phyloP scores from a whole-genome alignment of 2,329 filamentous ascomycete species.

The Diplodia sapinea region DNA sequence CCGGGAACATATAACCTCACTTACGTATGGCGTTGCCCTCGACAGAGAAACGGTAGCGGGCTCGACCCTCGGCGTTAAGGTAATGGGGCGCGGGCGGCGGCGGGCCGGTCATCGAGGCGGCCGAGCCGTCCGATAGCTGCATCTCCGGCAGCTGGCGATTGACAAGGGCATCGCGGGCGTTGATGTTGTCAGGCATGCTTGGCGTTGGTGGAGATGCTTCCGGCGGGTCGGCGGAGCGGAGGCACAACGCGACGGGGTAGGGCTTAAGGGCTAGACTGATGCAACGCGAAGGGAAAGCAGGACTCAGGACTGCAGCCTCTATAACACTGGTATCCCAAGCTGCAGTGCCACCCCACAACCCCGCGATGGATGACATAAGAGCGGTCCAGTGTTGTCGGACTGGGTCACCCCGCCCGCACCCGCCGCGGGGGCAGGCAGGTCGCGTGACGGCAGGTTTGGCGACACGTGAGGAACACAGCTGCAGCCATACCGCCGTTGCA shows the following conservation, averaged over 20 bases:
- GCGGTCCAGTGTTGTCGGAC: slow-evolving; percentile 5
- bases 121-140: slow-evolving; percentile 53
- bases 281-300: not conserved
- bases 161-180: slow-evolving; percentile 52
- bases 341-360: not conserved
- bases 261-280: not conserved
- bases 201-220: not conserved
- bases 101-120: slow-evolving; percentile 51
- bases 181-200: slow-evolving; percentile 45
- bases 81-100: slow-evolving; percentile 52
- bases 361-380: slow-evolving; percentile 21
- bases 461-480: not conserved
- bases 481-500: not conserved
- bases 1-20: slow-evolving; percentile 35
- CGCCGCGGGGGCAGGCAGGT: slow-evolving; percentile 5
- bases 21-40: slow-evolving; percentile 60
- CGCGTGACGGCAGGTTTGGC: slow-evolving; percentile 22
- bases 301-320: not conserved
- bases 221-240: not conserved
- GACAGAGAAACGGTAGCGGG: slow-evolving; percentile 58
- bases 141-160: slow-evolving; percentile 56
- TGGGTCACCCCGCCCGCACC: slow-evolving; percentile 18
- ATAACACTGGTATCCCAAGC: not conserved
- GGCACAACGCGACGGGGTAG: not conserved
- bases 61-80: slow-evolving; percentile 50